Evolutionary conservation across 768 basidiomycete genomes (phyloP), one percentile per base, ranked within the genome.

Genomic region (Boletus edulis): DNA sequence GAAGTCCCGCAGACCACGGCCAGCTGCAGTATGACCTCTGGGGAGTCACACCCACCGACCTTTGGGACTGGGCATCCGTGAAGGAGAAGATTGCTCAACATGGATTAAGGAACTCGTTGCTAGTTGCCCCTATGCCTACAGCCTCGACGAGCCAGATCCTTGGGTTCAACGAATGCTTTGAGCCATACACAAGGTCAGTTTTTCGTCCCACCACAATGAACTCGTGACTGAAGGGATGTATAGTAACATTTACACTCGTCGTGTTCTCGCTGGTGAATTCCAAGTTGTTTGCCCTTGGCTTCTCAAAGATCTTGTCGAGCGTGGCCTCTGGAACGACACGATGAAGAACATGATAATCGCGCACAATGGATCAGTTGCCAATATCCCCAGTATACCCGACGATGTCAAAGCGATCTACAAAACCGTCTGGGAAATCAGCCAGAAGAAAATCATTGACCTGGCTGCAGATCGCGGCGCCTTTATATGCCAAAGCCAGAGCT

Each of bases 291-390:
- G 94, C 77, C 97, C 97, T 0, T 98, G 97, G 97, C 82, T 99
- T 49, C 84, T 99, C n/a, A 87, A 94, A 54, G 97, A 99, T 63
- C 89, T 99, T 54, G 96, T 98, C 63, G 91, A 96, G 61, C 89
- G 88, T 52, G 87, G 87, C 34, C 83, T 98, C 8, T 99, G 97
- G 97, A 84, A 98, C 65, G 96, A 99, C 67, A 84, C 91, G 70
- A 98, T 98, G 96, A 97, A 96, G 83, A 95, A 98, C 76, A 88
- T 91, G 82, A 94, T 99, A 73, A 98, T 99, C 63, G 97, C 97
- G 14, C 89, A 96, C 75, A 89, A 94, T 65, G 96, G 89, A 27
- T 90, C 88, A 7, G 72, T 91, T 27, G 93, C 96, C 70, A 91
- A 85, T 69, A 93, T 98, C 61, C 87, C 91, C 27, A 82, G 67